Base-by-base conservation (phyloP, 768 basidiomycete species). In the Hericium rajendrae region DNA sequence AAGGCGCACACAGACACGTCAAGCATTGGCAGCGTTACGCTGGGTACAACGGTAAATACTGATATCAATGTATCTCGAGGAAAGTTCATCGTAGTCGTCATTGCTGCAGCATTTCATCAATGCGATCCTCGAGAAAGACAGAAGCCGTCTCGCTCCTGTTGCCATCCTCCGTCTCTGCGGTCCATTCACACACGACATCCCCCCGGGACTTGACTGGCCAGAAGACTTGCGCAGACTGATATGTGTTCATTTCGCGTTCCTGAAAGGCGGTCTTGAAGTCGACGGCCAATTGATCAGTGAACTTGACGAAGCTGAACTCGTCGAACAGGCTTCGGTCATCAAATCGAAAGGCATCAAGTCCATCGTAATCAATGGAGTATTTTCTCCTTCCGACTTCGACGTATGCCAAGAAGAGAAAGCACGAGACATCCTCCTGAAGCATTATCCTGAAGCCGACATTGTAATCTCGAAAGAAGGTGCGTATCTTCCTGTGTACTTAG, bases 131-230 rank as follows among this genome's bases (percentile, higher is more conserved):
- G 82, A 85, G 68, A 66, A 76, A 24, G 78, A 85, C 65, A 68
- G 76, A 5, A 59, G 74, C 2, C 73, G 78, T n/a, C 68, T 86
- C 13, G 74, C 76, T 48, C 77, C 77, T 49, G 84, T 86, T 0
- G 85, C 82, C 0, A 82, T 86, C 39, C 74, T 86, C 51, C 78
- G 85, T 56, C 73, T 86, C 6, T 82, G 81, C 49, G 80, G 78
- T 3, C 80, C 81, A 0, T 84, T 80, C 66, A 80, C 80, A 2
- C 71, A 67, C n/a, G 79, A 81, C 38, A 75, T 75, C 16, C 84
- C 83, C 11, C 78, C 84, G 0, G 83, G 81, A 59, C 71, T 77
- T 15, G 77, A 77, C 18, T 83, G 80, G 60, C 82, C 74, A 1
- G 64, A 52, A 24, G 70, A 69, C 18, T 56, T 77, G 16, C 66